Base-by-base conservation (phyloP, 345 rosid species). In the Citrus inodora region DNA sequence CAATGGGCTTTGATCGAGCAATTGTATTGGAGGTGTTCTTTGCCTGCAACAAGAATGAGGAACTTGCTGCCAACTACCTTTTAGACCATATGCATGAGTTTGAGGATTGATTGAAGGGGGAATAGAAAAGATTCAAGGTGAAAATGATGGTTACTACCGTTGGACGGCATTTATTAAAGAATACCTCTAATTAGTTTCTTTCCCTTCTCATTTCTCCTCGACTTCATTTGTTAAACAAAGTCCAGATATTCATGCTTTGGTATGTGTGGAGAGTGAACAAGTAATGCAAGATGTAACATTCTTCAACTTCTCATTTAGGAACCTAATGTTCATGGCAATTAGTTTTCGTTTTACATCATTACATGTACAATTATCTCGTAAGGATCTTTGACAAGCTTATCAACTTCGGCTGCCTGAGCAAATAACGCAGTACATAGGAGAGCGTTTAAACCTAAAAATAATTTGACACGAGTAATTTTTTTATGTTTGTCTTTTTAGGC, bases 1-100 rank as follows among this genome's bases (percentile, higher is more conserved):
- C 90, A 6, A 93, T 95, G 98, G 98, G 98, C 11, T 95, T 92
- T 71, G 92, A 92, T 78, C 88, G 94, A 60, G 92, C 87, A 9
- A 87, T 89, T 42, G 98, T 90, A 7, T 77, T 93, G 62, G 97
- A 94, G 51, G 98, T 90, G 76, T 94, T 87, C 86, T 90, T 94
- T 78, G 98, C 98, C 7, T 95, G 98, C 88, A 92, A 95, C 92
- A 93, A 93, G 93, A 86, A 95, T 33, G 98, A 93, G 81, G 98
- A 92, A 80, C 86, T 93, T 74, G 98, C 98, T 21, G 98, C 98
- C 42, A 95, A 95, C 87, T 91, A 93, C 80, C 98, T 93, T 78
- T 79, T 93, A 79, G 98, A 95, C 81, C 99, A 93, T 84, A 93
- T 92, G 87, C 90, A 92, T 27, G 98, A 95, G 76, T 89, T 91